These are phyloP conservation scores for Pythium dissimile DNA, from an alignment of 352 stramenopile genomes.

Conservation along the genomic window DNA sequence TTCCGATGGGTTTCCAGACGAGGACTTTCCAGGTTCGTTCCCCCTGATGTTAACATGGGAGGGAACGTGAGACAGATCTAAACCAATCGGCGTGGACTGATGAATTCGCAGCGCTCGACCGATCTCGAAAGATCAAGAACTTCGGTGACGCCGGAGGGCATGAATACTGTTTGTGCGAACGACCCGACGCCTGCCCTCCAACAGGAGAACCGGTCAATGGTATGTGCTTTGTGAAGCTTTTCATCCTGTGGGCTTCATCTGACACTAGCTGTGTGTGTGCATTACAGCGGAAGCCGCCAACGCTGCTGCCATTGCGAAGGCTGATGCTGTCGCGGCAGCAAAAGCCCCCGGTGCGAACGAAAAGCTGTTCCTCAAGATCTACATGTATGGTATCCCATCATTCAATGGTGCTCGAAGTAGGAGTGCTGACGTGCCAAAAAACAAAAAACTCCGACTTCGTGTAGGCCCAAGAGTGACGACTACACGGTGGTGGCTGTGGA, in stretches of 20 bases:
- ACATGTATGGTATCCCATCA: slow-evolving; percentile 55
- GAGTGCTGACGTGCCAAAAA: neutral
- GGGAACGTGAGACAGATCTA: too few relatives aligned
- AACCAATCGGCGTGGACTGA: too few relatives aligned
- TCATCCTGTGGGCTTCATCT: too few relatives aligned
- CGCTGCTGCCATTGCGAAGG: slow-evolving; percentile 12
- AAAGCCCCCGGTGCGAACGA: slow-evolving; percentile 57
- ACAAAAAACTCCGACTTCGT: neutral
- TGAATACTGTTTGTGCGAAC: slow-evolving; percentile 86
- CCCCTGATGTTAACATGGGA: neutral
- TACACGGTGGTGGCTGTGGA: slow-evolving; percentile 88
- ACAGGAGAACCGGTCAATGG: slow-evolving; percentile 40
- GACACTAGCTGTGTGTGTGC: neutral
- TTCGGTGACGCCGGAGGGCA: slow-evolving; percentile 86
- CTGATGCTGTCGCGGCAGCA: slow-evolving; percentile 28
- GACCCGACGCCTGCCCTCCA: slow-evolving; percentile 78
- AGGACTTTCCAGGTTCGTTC: slow-evolving; percentile 76
- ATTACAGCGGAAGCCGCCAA: slow-evolving; percentile 20
- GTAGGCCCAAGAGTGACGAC: slow-evolving; percentile 84
- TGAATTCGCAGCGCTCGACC: slow-evolving; percentile 52
- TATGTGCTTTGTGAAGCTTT: neutral
- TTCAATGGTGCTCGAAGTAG: too few relatives aligned
- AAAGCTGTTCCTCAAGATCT: slow-evolving; percentile 87
- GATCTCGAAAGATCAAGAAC: slow-evolving; percentile 88
- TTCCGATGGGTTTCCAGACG: slow-evolving; percentile 77